These are phyloP conservation scores for Neofusicoccum sp. DNA, from an alignment of 2,329 filamentous ascomycete genomes.

Conservation along the genomic window DNA sequence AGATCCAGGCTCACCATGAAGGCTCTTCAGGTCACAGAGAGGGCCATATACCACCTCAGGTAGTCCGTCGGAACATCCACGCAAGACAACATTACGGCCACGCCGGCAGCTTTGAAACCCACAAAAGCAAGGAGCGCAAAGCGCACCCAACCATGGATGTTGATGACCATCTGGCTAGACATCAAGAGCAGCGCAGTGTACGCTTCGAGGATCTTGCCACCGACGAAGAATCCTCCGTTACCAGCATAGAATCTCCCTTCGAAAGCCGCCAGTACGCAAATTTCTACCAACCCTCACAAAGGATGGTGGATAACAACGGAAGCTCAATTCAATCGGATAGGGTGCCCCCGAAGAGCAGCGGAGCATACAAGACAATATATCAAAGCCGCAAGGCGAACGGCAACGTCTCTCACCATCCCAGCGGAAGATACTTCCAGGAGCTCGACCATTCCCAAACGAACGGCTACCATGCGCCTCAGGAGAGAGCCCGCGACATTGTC, in stretches of 20 bases:
- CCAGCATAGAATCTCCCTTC: background rate
- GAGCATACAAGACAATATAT: no score
- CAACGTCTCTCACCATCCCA: background rate
- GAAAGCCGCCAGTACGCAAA: background rate
- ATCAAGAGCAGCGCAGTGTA: background rate
- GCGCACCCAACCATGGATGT: background rate
- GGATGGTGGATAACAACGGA: background rate
- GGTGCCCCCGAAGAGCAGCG: no score
- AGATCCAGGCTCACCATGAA: background rate
- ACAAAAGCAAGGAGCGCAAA: background rate
- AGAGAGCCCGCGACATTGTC: no score
- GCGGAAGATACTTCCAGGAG: background rate
- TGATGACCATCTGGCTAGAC: background rate
- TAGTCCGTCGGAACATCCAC: background rate
- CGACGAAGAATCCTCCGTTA: background rate
- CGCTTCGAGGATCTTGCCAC: background rate
- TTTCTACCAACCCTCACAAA: background rate
- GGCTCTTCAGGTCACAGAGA: background rate
- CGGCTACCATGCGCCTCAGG: background rate
- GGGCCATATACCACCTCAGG: background rate
- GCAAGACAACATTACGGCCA: background rate
- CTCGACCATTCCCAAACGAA: background rate
- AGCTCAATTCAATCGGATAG: background rate
- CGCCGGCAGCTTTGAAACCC: background rate
- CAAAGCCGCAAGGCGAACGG: background rate